Evolutionary conservation across 2,329 filamentous ascomycete species (phyloP), one percentile per base, ranked within the genome.

Genomic region (Xylaria sp.): DNA sequence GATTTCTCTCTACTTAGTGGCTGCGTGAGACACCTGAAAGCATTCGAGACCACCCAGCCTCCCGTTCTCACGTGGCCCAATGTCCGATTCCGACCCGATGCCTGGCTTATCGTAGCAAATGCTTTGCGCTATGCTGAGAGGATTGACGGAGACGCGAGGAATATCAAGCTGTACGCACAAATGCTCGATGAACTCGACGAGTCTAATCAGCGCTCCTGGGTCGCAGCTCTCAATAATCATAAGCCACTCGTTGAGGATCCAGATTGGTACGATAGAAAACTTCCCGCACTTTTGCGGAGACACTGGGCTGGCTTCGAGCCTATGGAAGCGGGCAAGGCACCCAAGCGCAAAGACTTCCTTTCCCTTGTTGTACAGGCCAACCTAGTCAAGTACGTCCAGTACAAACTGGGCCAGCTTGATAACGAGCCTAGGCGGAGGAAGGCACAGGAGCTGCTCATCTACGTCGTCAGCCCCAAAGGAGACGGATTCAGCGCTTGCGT

Each of bases 221-320:
- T 68, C 7, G 53, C 66, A 6, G 67, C 71, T 7, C 62, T 74
- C 1, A 62, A 70, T 31, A 66, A 62, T 31, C 70, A 74, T 44
- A 71, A 70, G 35, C 72, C 72, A 9, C 63, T 74, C 0, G 72
- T 72, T 41, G 72, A 74, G 47, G 72, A 74, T 48, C 71, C 72
- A 2, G 68, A 74, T 38, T 74, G 72, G 72, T 71, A 68, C 51
- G 70, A 74, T 1, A 58, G 57, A 6, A 68, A 71, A 38, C 69
- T 73, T 1, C 71, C 71, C 3, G 64, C 41, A 2, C 65, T 72
- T 17, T 64, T 70, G 21, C 62, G 62, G 31, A 71, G 68, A 48
- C 72, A 74, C 52, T 74, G 73, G 73, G 64, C 72, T 6, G 68
- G 67, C 49, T 74, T 68, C 49, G 73, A 74, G 59, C 73, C 73